Conservation (phyloP, 495 filamentous ascomycete genomes). For the Penicillium bialowiezense region DNA sequence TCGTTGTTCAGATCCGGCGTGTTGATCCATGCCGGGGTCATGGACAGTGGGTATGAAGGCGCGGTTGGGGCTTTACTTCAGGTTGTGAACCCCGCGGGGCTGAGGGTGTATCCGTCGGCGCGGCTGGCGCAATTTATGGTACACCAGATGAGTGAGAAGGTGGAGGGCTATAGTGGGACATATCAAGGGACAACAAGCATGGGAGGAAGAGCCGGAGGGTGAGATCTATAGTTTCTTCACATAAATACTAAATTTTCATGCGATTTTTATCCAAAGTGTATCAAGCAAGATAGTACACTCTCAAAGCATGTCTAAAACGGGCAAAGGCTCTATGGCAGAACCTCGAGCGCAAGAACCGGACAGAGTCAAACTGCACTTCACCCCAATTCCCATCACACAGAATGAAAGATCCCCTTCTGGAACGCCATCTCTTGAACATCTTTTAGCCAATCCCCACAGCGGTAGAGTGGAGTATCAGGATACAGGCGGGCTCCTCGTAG, state of each 20-base stretch:
- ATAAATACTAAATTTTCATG: too few relatives aligned
- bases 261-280: too few relatives aligned
- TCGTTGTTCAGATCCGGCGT: slow-evolving; percentile 43
- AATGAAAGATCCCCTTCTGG: slow-evolving; percentile 14
- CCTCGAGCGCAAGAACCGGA: too few relatives aligned
- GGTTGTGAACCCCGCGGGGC: slow-evolving; percentile 35
- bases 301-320: too few relatives aligned
- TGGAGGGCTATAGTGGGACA: slow-evolving; percentile 41
- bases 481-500: slow-evolving; percentile 1
- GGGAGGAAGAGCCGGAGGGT: not conserved
- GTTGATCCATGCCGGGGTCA: slow-evolving; percentile 36
- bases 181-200: slow-evolving; percentile 25
- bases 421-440: slow-evolving; percentile 16
- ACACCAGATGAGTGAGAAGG: slow-evolving; percentile 29
- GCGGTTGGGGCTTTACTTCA: slow-evolving; percentile 43
- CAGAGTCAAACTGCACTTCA: too few relatives aligned
- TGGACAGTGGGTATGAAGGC: slow-evolving; percentile 48
- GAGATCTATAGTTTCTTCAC: not conserved
- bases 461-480: slow-evolving; percentile 10
- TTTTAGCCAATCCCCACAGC: slow-evolving; percentile 9
- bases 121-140: slow-evolving; percentile 46
- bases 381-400: not conserved
- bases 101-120: slow-evolving; percentile 30
- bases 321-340: too few relatives aligned
- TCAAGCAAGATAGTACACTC: too few relatives aligned